Evolutionary conservation across 371 early-diverging fungal species (phyloP), one percentile per base, ranked within the genome.

Genomic region (Apophysomyces ossiformis): DNA sequence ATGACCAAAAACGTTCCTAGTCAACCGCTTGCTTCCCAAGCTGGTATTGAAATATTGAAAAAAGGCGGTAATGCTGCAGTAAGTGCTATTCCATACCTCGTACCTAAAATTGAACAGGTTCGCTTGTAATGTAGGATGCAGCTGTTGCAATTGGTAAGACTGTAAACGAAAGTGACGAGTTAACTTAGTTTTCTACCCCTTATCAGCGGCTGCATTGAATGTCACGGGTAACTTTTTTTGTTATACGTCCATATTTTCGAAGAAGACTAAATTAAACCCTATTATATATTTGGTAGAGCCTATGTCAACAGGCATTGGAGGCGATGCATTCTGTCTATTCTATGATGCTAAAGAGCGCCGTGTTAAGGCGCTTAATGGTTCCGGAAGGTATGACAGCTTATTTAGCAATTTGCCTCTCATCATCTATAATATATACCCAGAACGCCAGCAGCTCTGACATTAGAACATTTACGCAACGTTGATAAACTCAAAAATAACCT

Each of bases 31-130:
- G 94, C 94, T 8, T 87, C 92, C 47, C 85, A 90, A 56, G 88
- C 92, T 35, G 96, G 97, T 39, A 69, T 90, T 5, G 81, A 83
- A n/a, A 89, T 95, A 15, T 79, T 97, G n/a, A 80, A 82, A 60
- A 74, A 74, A 50, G 97, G 96, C 15, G 96, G 96, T 7, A 97
- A 95, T 82, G 95, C 95, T 13, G 93, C 95, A 32, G 97, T 87
- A 84, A 77, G 77, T 67, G 36, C 0, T 66, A 39, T 59, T 15
- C 9, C 35, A 44, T 58, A 15, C 54, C 21, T 41, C 13, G 5
- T 41, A 41, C 13, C 41, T 13, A 41, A 41, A 4, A 5, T 9
- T 37, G n/a, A 4, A 26, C 32, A 21, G 16, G n/a, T 9, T 45
- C 43, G 15, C 32, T 38, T 37, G 46, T 15, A 8, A 54, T 26